phyloP scores from a whole-genome alignment of 108 stramenopile species.

The Nannochloropsis gaditana region DNA sequence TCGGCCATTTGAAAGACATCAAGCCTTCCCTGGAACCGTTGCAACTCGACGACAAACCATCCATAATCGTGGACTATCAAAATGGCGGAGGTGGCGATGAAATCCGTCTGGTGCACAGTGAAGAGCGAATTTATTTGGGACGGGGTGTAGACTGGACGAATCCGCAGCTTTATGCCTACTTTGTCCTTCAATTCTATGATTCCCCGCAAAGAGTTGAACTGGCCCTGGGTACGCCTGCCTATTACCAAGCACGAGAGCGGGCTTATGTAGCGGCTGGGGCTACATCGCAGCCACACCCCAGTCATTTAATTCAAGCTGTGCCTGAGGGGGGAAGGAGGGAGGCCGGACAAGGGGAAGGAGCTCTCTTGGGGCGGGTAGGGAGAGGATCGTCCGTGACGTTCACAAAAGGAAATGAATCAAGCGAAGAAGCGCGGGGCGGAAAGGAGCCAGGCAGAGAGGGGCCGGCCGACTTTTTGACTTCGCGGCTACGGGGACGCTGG shows the following conservation, averaged over 20 bases:
- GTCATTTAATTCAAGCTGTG: background rate
- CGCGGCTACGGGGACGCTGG: too few relatives aligned
- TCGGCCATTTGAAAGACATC: background rate
- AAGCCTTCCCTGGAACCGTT: conserved; percentile 2
- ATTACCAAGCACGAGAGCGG: conserved; percentile 8
- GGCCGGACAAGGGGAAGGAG: too few relatives aligned
- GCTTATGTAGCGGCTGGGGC: background rate
- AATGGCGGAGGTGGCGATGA: conserved; percentile 19
- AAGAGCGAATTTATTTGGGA: background rate
- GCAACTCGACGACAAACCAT: background rate
- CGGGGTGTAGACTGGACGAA: background rate
- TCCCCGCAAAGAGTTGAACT: background rate
- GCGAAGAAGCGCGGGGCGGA: too few relatives aligned
- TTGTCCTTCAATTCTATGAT: conserved; percentile 15
- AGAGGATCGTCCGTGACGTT: too few relatives aligned
- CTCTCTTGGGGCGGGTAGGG: too few relatives aligned
- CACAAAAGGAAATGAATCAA: too few relatives aligned
- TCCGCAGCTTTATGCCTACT: background rate
- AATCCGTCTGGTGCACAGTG: background rate
- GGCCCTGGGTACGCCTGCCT: background rate
- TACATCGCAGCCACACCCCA: background rate
- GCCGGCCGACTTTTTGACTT: too few relatives aligned
- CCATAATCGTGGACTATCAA: conserved; percentile 2
- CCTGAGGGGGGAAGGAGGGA: background rate
- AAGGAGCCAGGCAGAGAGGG: too few relatives aligned